Percentiles rank a stretch among this genome's conserved stretches.
These are phyloP conservation scores for Wickerhamomyces bovis DNA, from an alignment of 805 yeast genomes.

Conservation along the genomic window DNA sequence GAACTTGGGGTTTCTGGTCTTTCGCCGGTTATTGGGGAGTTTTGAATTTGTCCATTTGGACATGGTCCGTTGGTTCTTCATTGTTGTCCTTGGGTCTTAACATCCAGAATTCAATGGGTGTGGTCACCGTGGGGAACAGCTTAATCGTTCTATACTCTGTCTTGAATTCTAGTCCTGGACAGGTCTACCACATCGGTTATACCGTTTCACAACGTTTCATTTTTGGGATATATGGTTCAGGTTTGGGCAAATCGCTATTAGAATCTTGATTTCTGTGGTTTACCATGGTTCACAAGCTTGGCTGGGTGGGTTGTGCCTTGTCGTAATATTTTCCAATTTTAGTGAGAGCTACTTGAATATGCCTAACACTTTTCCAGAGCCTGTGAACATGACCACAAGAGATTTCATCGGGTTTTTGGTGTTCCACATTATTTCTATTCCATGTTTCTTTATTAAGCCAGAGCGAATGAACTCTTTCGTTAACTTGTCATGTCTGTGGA, in stretches of 20 bases:
- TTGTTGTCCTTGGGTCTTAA: constrained; percentile 32
- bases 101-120: constrained; percentile 36
- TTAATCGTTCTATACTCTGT: constrained; percentile 31
- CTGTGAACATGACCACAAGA: constrained; percentile 34
- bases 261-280: constrained; percentile 35
- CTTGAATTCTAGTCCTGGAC: constrained; percentile 35
- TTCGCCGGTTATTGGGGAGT: constrained; percentile 31
- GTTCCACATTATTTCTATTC: constrained; percentile 38
- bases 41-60: constrained; percentile 30
- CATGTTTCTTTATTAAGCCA: constrained; percentile 38
- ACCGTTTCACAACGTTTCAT: constrained; percentile 31
- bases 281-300: constrained; percentile 39
- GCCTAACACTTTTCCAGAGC: constrained; percentile 32
- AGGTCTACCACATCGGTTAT: constrained; percentile 34
- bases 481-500: constrained; percentile 30
- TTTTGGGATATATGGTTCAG: constrained; percentile 37
- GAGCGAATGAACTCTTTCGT: constrained; percentile 34
- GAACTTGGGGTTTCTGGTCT: constrained; percentile 33
- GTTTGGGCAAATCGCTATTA: constrained; percentile 32
- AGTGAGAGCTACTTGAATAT: constrained; percentile 30
- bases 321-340: constrained; percentile 31
- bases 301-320: constrained; percentile 37
- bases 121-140: constrained; percentile 32
- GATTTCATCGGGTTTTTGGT: constrained; percentile 38
- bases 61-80: constrained; percentile 34